Evolutionary conservation across 139 green algal genomes (phyloP), one percentile per base, ranked within the genome.

Genomic region (Marvania coccoides): DNA sequence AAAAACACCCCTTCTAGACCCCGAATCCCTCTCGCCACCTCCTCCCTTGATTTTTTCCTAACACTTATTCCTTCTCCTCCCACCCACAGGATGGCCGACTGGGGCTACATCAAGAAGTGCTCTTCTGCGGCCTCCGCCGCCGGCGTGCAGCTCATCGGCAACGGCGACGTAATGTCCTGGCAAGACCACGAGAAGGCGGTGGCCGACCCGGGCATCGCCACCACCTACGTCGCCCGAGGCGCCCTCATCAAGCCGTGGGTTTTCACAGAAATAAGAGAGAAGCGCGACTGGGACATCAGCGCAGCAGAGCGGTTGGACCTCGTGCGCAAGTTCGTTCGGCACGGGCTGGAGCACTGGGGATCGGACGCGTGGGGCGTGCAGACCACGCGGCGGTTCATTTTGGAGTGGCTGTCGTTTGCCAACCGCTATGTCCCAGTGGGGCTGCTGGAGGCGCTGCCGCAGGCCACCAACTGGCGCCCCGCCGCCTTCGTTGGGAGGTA

Each of bases 231-330:
- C 3, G 94, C 86, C 0, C 63, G 94, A 0, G 94, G 85, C 3
- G 94, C 90, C n/a, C 82, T 99, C 2, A 90, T 98, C 74, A 99
- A 99, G 84, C 94, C 94, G 12, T 99, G 94, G 94, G 63, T 99
- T 34, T 95, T 98, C 77, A 93, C 88, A 3, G 90, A 94, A 70
- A 98, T 98, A 61, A 89, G 92, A 73, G 93, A 99, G 80, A 81
- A 83, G 68, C 82, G 94, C 5, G 77, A 96, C 71, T 97, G 90
- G 85, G 94, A 99, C 85, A 99, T 99, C 72, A 85, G 55, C 46
- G 79, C 88, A 72, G 42, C 47, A 1, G 93, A 99, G 86, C 76
- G 94, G 0, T 68, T 99, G 12, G 93, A 97, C 58, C 53, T 98
- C 12, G 59, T 97, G 42, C 83, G 85, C 61, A 30, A 70, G 1